These are phyloP conservation scores for Curvularia verruculosa DNA, from an alignment of 2,329 filamentous ascomycete genomes.

Conservation along the genomic window DNA sequence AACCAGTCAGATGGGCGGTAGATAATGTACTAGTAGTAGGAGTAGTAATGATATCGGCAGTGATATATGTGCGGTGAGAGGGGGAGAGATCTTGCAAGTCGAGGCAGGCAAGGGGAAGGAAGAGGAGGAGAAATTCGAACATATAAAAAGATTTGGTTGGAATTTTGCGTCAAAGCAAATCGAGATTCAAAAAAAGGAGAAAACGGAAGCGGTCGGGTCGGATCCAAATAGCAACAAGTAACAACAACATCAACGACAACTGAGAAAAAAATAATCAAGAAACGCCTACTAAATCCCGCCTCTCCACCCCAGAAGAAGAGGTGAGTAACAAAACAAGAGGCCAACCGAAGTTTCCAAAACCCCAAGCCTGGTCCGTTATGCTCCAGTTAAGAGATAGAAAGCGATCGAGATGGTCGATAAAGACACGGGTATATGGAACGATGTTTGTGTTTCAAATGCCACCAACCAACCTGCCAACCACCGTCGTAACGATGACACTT, in stretches of 20 bases:
- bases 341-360: slow-evolving; percentile 8
- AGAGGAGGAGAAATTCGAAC: too few species aligned
- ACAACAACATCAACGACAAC: background rate
- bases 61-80: background rate
- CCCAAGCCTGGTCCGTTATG: slow-evolving; percentile 4
- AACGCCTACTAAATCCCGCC: background rate
- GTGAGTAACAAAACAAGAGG: slow-evolving; percentile 2
- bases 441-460: slow-evolving; percentile 5
- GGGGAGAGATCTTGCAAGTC: background rate
- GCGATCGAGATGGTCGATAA: slow-evolving; percentile 11
- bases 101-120: background rate
- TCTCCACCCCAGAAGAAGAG: too few species aligned
- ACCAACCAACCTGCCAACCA: slow-evolving; percentile 2
- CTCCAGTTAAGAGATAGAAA: slow-evolving; percentile 8
- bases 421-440: slow-evolving; percentile 10
- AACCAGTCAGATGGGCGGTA: background rate
- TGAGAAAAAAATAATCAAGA: too few species aligned
- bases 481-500: background rate
- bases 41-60: background rate
- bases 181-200: background rate
- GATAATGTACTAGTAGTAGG: background rate
- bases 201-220: background rate
- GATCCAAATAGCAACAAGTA: background rate
- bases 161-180: background rate
- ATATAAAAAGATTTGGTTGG: background rate